Base-by-base conservation (phyloP, 345 rosid genomes). In the Pelargonium nanum region DNA sequence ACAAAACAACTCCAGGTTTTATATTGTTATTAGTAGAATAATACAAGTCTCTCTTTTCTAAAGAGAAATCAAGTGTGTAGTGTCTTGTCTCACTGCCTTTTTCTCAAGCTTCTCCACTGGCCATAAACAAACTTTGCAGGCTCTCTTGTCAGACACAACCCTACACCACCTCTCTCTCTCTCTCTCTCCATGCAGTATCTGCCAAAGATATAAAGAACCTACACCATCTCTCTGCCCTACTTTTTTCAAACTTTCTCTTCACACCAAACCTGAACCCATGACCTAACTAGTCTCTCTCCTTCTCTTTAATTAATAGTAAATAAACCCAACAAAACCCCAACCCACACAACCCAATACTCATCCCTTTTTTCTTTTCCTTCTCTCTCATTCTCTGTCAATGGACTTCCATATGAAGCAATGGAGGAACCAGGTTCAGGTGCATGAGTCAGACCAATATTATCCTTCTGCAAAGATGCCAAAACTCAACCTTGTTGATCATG, bases 61-160 rank as follows among this genome's bases (percentile, higher is more conserved):
- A 10, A 10, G 6, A 34, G 12, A 34, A 34, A 9, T 16, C 28
- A 16, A 45, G 26, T 25, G 9, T 60, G 65, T 76, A 71, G 69
- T 77, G 85, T 86, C 86, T 83, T 85, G 94, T 83, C 87, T 72
- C 77, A 74, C 71, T 72, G 85, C 72, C 78, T 73, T 80, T 77
- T 74, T 77, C 77, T 73, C 77, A 71, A 82, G 66, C 78, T 79
- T 71, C 74, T 68, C 74, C 73, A 73, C 77, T 71, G 78, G 71
- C 73, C 68, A 64, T 65, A 73, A 76, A 78, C 85, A 68, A 72
- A 71, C 75, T 78, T 72, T 79, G 78, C 87, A 84, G 84, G 48
- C 75, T 70, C 77, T 76, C 64, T 60, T 81, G 80, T 82, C 84
- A 79, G 90, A 75, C 26, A 13, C 57, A 30, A 53, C 16, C 8